A percentile compares a stretch with the other conserved stretches of the same genome.
phyloP scores from a whole-genome alignment of 1,284 basidiomycete species.

The Puccinia polysora region DNA sequence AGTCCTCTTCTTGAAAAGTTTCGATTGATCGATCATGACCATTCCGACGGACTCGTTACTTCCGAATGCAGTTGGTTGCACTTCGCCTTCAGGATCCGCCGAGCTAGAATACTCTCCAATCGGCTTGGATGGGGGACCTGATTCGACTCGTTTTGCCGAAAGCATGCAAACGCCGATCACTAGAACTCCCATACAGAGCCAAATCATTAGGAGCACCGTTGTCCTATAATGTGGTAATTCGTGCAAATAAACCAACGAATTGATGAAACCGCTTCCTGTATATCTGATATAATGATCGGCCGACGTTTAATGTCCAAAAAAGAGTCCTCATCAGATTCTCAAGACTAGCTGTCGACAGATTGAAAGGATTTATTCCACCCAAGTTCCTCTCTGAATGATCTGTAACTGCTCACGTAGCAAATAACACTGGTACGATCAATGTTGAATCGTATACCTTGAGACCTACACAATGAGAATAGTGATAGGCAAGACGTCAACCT shows the following conservation, averaged over 20 bases:
- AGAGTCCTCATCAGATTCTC: background rate
- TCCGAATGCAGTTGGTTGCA: constrained; percentile 31
- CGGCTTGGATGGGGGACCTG: background rate
- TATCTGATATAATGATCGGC: constrained; percentile 1
- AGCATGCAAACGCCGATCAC: constrained; percentile 39
- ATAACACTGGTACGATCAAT: constrained; percentile 68
- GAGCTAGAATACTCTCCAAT: constrained; percentile 34
- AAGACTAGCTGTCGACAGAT: too few species aligned
- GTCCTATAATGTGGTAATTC: constrained; percentile 37
- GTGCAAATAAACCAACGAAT: constrained; percentile 42
- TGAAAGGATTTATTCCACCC: background rate
- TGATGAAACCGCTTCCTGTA: constrained; percentile 43
- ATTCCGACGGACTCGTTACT: constrained; percentile 15
- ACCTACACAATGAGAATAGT: constrained; percentile 5
- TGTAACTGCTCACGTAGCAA: constrained; percentile 41
- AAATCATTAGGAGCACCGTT: constrained; percentile 36
- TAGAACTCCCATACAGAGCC: constrained; percentile 38
- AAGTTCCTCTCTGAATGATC: background rate
- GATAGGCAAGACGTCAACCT: background rate
- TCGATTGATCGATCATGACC: constrained; percentile 2
- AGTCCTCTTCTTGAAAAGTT: constrained; percentile 4
- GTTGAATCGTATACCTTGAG: constrained; percentile 58
- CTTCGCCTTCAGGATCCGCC: constrained; percentile 40
- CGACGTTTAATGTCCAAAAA: background rate
- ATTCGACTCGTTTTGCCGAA: constrained; percentile 28